These are phyloP conservation scores for Plantago lanceolata DNA, from an alignment of 305 asterid genomes.

Conservation along the genomic window DNA sequence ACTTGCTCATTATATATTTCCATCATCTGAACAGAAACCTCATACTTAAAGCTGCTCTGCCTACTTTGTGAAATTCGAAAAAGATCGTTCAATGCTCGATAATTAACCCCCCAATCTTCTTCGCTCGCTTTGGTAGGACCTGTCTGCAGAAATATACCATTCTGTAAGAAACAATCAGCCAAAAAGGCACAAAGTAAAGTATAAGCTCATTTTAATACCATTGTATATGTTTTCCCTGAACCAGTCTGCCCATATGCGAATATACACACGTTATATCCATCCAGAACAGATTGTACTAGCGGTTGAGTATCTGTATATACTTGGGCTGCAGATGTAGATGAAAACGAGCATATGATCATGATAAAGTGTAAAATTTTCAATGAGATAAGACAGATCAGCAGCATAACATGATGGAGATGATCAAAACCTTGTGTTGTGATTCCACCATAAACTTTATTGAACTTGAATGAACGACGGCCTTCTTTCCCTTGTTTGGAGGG, in stretches of 20 bases:
- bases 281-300: constrained; percentile 82
- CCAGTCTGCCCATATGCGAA: constrained; percentile 98
- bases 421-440: constrained; percentile 72
- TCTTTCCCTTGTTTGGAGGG: constrained; percentile 90
- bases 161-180: constrained; percentile 23
- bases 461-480: constrained; percentile 70
- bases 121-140: constrained; percentile 75
- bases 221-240: constrained; percentile 88
- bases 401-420: too few relatives aligned
- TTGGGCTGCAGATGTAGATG: constrained; percentile 43
- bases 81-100: constrained; percentile 70
- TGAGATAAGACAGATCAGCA: not conserved
- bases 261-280: constrained; percentile 87
- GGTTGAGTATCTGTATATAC: constrained; percentile 77
- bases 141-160: constrained; percentile 35
- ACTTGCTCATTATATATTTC: constrained; percentile 84
- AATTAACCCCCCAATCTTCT: constrained; percentile 78
- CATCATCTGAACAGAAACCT: constrained; percentile 71
- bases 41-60: constrained; percentile 41
- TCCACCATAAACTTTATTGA: constrained; percentile 70
- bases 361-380: not conserved
- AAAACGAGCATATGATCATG: constrained; percentile 1
- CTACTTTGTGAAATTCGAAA: constrained; percentile 58
- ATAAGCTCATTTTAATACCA: constrained; percentile 43
- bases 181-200: not conserved